A percentile compares a stretch with the other conserved stretches of the same genome.
phyloP scores from a whole-genome alignment of 768 basidiomycete species.

The Leccinum pellstonianum region DNA sequence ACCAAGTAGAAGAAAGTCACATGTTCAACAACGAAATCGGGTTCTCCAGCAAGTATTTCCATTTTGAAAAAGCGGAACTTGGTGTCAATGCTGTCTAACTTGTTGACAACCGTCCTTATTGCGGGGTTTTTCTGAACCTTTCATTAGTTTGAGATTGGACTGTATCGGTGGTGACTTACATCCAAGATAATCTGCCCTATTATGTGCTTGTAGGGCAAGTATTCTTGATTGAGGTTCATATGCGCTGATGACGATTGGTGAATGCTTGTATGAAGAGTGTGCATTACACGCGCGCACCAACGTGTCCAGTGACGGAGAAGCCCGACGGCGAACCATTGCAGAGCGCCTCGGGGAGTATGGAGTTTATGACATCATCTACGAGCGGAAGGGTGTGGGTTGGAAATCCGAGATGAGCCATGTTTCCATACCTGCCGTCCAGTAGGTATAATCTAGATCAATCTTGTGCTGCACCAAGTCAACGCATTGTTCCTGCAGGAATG shows the following conservation, averaged over 20 bases:
- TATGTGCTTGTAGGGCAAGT: constrained; percentile 84
- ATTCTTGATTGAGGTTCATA: constrained; percentile 86
- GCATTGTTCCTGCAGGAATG: constrained; percentile 55
- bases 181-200: constrained; percentile 94
- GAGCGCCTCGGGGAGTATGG: constrained; percentile 77
- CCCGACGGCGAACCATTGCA: constrained; percentile 79
- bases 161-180: constrained; percentile 44
- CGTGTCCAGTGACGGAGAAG: constrained; percentile 87
- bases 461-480: constrained; percentile 56
- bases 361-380: constrained; percentile 79
- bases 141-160: constrained; percentile 9
- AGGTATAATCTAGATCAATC: constrained; percentile 74
- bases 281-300: constrained; percentile 55
- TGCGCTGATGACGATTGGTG: constrained; percentile 57
- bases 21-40: constrained; percentile 82
- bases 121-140: constrained; percentile 74
- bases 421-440: constrained; percentile 81
- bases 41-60: constrained; percentile 93
- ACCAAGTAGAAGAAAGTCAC: constrained; percentile 44
- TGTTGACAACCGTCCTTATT: constrained; percentile 92
- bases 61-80: constrained; percentile 93
- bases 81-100: constrained; percentile 80
- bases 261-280: not conserved
- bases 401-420: not conserved
- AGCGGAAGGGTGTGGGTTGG: constrained; percentile 3